These are phyloP conservation scores for Santalum album DNA, from an alignment of 164 flowering plant genomes.

Conservation along the genomic window DNA sequence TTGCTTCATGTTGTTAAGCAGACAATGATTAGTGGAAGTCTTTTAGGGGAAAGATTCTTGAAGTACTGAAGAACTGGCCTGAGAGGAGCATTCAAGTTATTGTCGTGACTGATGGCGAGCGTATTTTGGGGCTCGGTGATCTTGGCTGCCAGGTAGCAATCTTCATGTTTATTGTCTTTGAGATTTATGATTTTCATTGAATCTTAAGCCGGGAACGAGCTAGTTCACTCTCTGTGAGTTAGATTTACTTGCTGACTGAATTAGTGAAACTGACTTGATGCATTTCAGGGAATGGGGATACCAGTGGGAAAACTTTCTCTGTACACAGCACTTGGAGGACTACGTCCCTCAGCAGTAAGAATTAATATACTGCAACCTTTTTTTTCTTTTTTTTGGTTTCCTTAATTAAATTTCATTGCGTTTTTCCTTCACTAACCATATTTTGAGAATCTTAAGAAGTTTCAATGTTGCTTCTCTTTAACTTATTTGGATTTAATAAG, in stretches of 20 bases:
- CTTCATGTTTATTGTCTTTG: background rate
- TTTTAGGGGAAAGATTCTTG: conserved; percentile 69
- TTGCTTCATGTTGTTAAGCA: background rate
- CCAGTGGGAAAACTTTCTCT: conserved; percentile 84
- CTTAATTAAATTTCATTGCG: no score
- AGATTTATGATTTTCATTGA: background rate
- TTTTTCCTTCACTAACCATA: no score
- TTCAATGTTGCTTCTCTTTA: no score
- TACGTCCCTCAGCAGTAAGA: conserved; percentile 80
- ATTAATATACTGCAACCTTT: background rate
- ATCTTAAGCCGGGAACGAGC: background rate
- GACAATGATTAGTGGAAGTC: conserved; percentile 1
- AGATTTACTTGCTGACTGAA: background rate
- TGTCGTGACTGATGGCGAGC: conserved; percentile 85
- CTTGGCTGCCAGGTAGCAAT: conserved; percentile 77
- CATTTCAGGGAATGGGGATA: conserved; percentile 80
- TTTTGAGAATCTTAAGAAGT: no score
- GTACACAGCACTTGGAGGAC: conserved; percentile 81
- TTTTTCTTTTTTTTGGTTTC: no score
- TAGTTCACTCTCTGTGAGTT: background rate
- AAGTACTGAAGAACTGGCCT: conserved; percentile 91
- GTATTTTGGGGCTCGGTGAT: conserved; percentile 82
- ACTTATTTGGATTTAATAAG: no score
- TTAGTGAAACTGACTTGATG: no score
- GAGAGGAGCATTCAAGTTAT: conserved; percentile 75